phyloP scores from a whole-genome alignment of 2,329 filamentous ascomycete genomes.

The Ceratocystis eucalypticola region DNA sequence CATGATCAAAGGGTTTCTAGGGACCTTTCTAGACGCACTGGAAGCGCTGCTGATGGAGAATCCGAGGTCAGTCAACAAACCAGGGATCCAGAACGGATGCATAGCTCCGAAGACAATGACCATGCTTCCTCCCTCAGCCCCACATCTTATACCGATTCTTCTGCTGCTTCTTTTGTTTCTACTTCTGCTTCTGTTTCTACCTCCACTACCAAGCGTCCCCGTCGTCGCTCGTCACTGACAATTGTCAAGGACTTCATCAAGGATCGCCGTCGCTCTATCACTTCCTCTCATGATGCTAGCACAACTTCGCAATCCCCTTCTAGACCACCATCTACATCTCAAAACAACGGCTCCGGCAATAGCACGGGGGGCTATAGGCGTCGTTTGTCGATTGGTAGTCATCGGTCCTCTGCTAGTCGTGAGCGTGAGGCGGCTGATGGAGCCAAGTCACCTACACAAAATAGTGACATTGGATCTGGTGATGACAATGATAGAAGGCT shows the following conservation, averaged over 20 bases:
- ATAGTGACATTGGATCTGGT: slow-evolving; percentile 27
- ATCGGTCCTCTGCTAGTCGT: slow-evolving; percentile 38
- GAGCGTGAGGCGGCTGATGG: slow-evolving; percentile 32
- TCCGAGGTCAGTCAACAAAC: slow-evolving; percentile 17
- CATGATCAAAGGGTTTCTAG: slow-evolving; percentile 37
- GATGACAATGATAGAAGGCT: slow-evolving; percentile 38
- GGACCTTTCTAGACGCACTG: slow-evolving; percentile 25
- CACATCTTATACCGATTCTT: neutral
- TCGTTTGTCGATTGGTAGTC: slow-evolving; percentile 53
- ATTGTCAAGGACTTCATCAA: slow-evolving; percentile 49
- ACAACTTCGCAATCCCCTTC: slow-evolving; percentile 32
- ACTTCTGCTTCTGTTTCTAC: slow-evolving; percentile 3
- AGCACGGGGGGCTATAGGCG: slow-evolving; percentile 36
- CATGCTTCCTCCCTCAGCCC: neutral
- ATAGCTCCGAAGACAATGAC: neutral
- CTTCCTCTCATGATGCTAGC: slow-evolving; percentile 30
- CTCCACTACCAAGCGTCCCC: slow-evolving; percentile 6
- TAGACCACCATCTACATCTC: slow-evolving; percentile 36
- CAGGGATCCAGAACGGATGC: slow-evolving; percentile 3
- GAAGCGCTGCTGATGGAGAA: slow-evolving; percentile 23
- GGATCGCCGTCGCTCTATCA: slow-evolving; percentile 41
- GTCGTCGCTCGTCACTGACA: slow-evolving; percentile 44
- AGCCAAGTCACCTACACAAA: slow-evolving; percentile 21
- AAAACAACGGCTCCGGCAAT: slow-evolving; percentile 24
- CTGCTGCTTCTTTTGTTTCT: slow-evolving; percentile 9